These are phyloP conservation scores for Hyaloperonospora arabidopsidis DNA, from an alignment of 352 stramenopile species.

Conservation along the genomic window DNA sequence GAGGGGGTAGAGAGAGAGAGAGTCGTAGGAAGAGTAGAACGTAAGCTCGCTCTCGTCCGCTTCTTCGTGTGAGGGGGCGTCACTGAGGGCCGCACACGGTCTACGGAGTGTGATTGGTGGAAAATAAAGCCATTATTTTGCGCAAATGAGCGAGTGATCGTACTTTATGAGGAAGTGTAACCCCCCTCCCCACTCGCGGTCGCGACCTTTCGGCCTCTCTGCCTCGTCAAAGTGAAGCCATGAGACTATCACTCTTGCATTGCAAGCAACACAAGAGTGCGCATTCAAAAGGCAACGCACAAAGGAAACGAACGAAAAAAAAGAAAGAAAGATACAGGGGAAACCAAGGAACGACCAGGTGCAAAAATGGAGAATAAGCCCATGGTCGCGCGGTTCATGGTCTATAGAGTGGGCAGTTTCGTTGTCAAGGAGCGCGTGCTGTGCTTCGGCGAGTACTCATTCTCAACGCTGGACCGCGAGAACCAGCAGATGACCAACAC, in stretches of 20 bases:
- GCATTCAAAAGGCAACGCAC: slow-evolving; percentile 1
- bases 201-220: slow-evolving; percentile 27
- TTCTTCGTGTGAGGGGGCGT: slow-evolving; percentile 3
- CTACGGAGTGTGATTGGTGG: slow-evolving; percentile 1
- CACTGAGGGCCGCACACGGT: slow-evolving; percentile 17
- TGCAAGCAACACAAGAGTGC: background rate
- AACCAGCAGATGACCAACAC: slow-evolving; percentile 68
- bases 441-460: slow-evolving; percentile 65
- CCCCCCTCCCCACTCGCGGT: too few relatives aligned
- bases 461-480: slow-evolving; percentile 66
- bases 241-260: slow-evolving; percentile 2
- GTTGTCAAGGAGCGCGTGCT: slow-evolving; percentile 79
- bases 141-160: background rate
- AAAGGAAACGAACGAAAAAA: background rate
- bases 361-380: slow-evolving; percentile 49
- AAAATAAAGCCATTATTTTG: background rate
- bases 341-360: too few relatives aligned
- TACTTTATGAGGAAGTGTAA: background rate
- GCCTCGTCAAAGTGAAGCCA: slow-evolving; percentile 6
- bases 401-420: slow-evolving; percentile 78
- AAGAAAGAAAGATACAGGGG: background rate
- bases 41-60: too few relatives aligned
- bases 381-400: slow-evolving; percentile 71
- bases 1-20: slow-evolving; percentile 1
- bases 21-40: slow-evolving; percentile 14